Percentiles rank a stretch among this genome's conserved stretches.
Conservation (phyloP, 345 rosid species). For the Ceriops zippeliana region DNA sequence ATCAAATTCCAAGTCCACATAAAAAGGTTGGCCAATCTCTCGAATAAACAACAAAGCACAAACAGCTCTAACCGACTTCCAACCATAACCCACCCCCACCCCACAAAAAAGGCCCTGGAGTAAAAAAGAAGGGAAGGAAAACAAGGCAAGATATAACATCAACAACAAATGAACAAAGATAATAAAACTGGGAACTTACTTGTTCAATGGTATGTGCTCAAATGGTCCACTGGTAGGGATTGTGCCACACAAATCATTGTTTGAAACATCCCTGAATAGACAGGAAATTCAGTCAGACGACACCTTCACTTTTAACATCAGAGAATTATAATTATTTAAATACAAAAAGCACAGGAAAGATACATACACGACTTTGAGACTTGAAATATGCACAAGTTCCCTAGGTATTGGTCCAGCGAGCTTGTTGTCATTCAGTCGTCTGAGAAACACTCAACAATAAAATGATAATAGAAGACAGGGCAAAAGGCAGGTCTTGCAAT, state of each 20-base stretch:
- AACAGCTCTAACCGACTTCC: too few relatives aligned
- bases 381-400: conserved; percentile 51
- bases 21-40: too few relatives aligned
- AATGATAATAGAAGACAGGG: neutral
- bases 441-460: conserved; percentile 24
- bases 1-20: too few relatives aligned
- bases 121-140: neutral
- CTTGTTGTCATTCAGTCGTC: conserved; percentile 62
- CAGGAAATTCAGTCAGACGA: conserved; percentile 4
- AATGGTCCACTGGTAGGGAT: conserved; percentile 91
- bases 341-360: neutral
- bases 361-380: conserved; percentile 75
- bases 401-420: conserved; percentile 65
- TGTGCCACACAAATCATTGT: conserved; percentile 90
- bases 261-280: conserved; percentile 71
- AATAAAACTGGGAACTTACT: conserved; percentile 44
- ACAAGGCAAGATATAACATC: neutral
- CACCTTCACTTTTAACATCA: neutral
- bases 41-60: too few relatives aligned
- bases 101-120: neutral
- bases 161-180: neutral
- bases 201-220: conserved; percentile 73
- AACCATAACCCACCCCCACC: too few relatives aligned
- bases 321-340: neutral
- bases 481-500: neutral